These are phyloP conservation scores for Trichophyton mentagrophytes DNA, from an alignment of 2,329 filamentous ascomycete species.

Conservation along the genomic window DNA sequence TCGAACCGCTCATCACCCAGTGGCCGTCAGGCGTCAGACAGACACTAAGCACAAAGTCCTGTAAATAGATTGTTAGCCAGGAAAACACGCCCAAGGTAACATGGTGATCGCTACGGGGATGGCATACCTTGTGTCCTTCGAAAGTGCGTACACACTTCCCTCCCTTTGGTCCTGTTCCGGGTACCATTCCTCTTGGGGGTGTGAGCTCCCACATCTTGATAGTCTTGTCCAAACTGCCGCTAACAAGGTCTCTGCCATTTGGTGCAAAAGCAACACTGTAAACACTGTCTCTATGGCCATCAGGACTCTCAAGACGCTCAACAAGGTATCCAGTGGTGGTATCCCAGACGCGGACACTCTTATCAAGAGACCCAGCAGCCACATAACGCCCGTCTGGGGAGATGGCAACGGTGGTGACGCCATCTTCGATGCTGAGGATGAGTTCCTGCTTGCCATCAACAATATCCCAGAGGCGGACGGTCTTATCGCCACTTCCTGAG, in stretches of 20 bases:
- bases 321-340: constrained; percentile 72
- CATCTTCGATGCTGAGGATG: constrained; percentile 85
- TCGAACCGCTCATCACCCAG: constrained; percentile 95
- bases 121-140: constrained; percentile 80
- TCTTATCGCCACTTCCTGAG: constrained; percentile 87
- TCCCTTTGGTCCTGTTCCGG: constrained; percentile 58
- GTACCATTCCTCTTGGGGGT: constrained; percentile 53
- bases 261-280: constrained; percentile 95
- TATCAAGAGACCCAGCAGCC: constrained; percentile 87
- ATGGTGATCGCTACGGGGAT: too few species aligned
- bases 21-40: constrained; percentile 85
- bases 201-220: constrained; percentile 99
- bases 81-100: background rate
- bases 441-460: constrained; percentile 69
- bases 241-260: constrained; percentile 82
- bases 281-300: constrained; percentile 93
- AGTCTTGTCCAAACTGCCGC: constrained; percentile 89
- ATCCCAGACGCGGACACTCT: constrained; percentile 97
- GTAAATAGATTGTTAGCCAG: constrained; percentile 13
- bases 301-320: constrained; percentile 80
- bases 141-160: constrained; percentile 95
- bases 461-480: constrained; percentile 92
- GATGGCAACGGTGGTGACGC: constrained; percentile 93
- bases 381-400: constrained; percentile 91
- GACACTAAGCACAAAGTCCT: constrained; percentile 95